Conservation (phyloP, 192 early-diverging fungal genomes). For the Coemansia sp. region DNA sequence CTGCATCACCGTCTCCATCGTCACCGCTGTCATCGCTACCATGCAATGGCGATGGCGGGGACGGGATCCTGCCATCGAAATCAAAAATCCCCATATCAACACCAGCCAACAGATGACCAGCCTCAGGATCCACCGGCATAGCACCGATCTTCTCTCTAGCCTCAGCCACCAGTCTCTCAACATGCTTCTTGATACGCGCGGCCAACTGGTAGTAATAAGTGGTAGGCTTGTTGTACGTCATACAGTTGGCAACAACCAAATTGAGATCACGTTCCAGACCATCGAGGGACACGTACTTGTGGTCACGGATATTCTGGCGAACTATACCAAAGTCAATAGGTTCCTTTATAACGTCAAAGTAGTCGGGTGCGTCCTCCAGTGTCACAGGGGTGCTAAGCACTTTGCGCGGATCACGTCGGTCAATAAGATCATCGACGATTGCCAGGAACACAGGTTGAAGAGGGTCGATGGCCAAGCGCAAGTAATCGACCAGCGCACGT, state of each 20-base stretch:
- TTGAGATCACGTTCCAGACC: constrained; percentile 58
- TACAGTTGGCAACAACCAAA: constrained; percentile 45
- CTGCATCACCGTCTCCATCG: background rate
- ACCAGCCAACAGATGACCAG: constrained; percentile 30
- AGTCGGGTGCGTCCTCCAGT: constrained; percentile 70
- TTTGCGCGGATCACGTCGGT: constrained; percentile 71
- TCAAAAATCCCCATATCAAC: constrained; percentile 36
- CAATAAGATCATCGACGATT: constrained; percentile 64
- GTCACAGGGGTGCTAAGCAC: constrained; percentile 73
- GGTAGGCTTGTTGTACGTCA: constrained; percentile 48
- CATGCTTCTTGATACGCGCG: constrained; percentile 25
- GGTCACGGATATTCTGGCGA: constrained; percentile 55
- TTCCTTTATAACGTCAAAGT: constrained; percentile 62
- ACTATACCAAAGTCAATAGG: constrained; percentile 84
- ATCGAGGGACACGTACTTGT: constrained; percentile 61
- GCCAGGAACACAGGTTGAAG: constrained; percentile 66
- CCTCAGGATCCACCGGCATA: constrained; percentile 37
- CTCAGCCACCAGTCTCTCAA: constrained; percentile 23
- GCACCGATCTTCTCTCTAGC: constrained; percentile 7
- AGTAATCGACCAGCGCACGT: constrained; percentile 62
- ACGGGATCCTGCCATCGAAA: constrained; percentile 13
- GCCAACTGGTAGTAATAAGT: constrained; percentile 53
- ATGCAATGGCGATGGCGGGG: background rate
- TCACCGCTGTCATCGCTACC: no score
- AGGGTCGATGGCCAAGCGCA: constrained; percentile 70